Evolutionary conservation across 305 asterid genomes (phyloP).

Genomic region (Fraxinus sp.): DNA sequence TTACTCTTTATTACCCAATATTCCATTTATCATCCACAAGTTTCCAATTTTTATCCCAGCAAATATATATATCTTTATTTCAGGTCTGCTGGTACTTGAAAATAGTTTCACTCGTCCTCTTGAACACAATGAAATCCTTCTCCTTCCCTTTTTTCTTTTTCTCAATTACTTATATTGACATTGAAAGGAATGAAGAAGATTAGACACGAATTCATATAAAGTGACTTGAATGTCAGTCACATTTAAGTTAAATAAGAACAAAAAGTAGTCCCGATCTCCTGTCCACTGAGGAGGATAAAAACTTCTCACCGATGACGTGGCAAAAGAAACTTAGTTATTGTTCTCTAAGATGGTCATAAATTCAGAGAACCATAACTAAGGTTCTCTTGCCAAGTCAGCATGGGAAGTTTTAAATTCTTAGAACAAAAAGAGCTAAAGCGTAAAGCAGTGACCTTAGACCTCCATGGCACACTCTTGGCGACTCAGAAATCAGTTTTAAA

Average conservation of each 20-base stretch:
- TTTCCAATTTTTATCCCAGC: background rate
- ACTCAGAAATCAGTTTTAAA: background rate
- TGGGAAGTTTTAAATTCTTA: too few relatives aligned
- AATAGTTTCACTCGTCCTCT: background rate
- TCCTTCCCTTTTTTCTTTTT: background rate
- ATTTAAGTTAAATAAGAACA: background rate
- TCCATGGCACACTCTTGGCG: background rate
- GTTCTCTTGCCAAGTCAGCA: too few relatives aligned
- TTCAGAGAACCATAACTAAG: too few relatives aligned
- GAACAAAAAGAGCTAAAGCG: background rate
- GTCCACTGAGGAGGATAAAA: too few relatives aligned
- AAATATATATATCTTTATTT: background rate
- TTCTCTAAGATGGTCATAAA: too few relatives aligned
- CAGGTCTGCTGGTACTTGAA: background rate
- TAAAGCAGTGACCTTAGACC: background rate
- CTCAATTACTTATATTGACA: background rate
- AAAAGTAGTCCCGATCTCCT: too few relatives aligned
- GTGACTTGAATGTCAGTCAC: background rate
- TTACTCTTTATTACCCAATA: background rate
- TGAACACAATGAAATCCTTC: background rate
- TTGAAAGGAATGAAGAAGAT: background rate
- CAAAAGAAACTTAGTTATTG: too few relatives aligned
- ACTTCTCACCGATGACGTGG: too few relatives aligned
- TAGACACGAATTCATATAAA: background rate
- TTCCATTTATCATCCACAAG: background rate